Evolutionary conservation across 129 eudicot species (phyloP).

Genomic region (Tanacetum coccineum): DNA sequence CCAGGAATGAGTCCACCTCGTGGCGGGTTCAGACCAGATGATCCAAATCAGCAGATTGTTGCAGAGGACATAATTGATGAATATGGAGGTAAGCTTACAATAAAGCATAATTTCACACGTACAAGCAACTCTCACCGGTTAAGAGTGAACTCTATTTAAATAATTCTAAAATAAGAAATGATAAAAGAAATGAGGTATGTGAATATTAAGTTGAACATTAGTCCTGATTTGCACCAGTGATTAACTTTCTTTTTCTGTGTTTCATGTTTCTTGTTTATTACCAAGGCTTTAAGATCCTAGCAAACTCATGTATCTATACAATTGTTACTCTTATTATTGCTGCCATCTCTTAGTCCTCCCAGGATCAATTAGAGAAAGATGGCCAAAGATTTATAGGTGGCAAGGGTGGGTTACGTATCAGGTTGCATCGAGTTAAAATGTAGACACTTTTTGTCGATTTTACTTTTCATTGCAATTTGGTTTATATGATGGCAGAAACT

Average conservation of each 20-base stretch:
- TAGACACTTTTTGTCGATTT: not conserved
- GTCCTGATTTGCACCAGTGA: not conserved
- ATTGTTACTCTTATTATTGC: too few relatives aligned
- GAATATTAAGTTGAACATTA: not conserved
- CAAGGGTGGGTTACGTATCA: not conserved
- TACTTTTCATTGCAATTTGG: too few relatives aligned
- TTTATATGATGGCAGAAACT: not conserved
- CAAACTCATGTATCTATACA: not conserved
- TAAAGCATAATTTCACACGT: not conserved
- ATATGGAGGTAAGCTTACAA: conserved; percentile 70
- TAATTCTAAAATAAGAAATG: not conserved
- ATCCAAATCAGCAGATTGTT: conserved; percentile 97
- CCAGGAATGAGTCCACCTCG: conserved; percentile 99
- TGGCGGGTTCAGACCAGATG: conserved; percentile 88
- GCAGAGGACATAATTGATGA: conserved; percentile 98
- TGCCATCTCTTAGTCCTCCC: not conserved
- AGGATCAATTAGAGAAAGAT: not conserved
- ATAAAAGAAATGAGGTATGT: not conserved
- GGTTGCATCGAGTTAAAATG: not conserved
- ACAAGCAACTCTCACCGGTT: not conserved
- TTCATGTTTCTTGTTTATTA: too few relatives aligned
- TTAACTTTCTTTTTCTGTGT: not conserved
- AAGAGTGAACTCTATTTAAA: not conserved
- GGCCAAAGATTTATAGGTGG: not conserved
- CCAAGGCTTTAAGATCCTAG: not conserved